Percentiles rank a stretch among this genome's conserved stretches.
Conservation (phyloP, 768 basidiomycete species). For the Lentinula aciculospora region DNA sequence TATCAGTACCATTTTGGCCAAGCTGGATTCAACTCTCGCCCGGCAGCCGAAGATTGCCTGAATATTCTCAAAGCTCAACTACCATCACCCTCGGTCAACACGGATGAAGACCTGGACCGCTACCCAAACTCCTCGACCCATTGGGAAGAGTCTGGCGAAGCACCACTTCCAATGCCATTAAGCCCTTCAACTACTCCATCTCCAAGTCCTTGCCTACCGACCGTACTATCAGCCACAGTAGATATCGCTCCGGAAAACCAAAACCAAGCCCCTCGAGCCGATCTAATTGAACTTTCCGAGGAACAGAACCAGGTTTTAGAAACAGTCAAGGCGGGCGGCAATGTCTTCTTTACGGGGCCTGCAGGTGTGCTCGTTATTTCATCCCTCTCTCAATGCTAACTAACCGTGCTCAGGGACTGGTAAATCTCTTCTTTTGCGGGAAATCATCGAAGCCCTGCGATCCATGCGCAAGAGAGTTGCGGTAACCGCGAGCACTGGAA, state of each 20-base stretch:
- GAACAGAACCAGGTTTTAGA: constrained; percentile 38
- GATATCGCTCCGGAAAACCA: neutral
- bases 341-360: constrained; percentile 72
- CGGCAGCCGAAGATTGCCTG: neutral
- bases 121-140: constrained; percentile 2
- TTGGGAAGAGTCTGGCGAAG: neutral
- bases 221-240: neutral
- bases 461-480: constrained; percentile 28
- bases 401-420: constrained; percentile 47
- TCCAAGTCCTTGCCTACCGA: neutral
- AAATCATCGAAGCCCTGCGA: constrained; percentile 43
- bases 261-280: neutral
- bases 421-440: constrained; percentile 65
- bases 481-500: constrained; percentile 61
- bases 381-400: neutral
- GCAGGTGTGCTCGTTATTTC: constrained; percentile 41
- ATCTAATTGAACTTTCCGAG: constrained; percentile 18
- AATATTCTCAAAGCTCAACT: neutral
- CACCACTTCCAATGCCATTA: neutral
- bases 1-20: neutral
- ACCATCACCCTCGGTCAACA: neutral
- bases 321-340: constrained; percentile 46
- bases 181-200: neutral
- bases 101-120: neutral
- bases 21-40: neutral